Conservation (phyloP, 139 green algal species). For the Micractinium sp. region DNA sequence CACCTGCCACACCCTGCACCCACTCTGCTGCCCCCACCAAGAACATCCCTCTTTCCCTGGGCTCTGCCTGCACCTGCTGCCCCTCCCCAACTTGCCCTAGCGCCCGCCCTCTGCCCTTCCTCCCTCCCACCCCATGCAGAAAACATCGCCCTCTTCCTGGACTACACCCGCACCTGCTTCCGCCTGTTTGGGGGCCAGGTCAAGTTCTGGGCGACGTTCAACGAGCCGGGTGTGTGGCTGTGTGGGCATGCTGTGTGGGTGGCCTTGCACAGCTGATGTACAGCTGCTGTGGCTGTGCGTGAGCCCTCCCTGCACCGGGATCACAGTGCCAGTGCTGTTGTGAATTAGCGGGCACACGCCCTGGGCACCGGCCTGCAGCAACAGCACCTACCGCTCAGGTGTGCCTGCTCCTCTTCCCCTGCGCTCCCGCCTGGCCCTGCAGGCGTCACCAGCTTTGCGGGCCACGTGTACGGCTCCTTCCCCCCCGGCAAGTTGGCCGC, state of each 20-base stretch:
- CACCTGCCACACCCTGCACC: background rate
- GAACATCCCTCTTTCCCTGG: no score
- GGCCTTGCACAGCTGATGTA: no score
- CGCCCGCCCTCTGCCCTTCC: background rate
- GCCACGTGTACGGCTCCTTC: slow-evolving; percentile 74
- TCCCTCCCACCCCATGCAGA: slow-evolving; percentile 22
- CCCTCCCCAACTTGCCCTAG: no score
- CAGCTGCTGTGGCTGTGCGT: background rate
- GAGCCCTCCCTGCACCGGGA: no score
- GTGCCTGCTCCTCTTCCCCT: background rate
- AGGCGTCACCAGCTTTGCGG: slow-evolving; percentile 68
- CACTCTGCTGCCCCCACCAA: background rate
- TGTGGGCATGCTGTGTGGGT: background rate
- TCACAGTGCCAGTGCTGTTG: no score
- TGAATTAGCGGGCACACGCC: no score
- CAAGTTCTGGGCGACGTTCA: slow-evolving; percentile 86
- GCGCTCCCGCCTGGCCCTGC: background rate
- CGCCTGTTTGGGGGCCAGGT: slow-evolving; percentile 65
- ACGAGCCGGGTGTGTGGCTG: slow-evolving; percentile 76
- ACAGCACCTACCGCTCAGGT: no score
- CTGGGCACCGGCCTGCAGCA: no score
- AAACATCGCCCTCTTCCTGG: slow-evolving; percentile 83
- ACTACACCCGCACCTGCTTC: slow-evolving; percentile 67
- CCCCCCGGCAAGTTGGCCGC: slow-evolving; percentile 66
- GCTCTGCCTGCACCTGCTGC: background rate